Evolutionary conservation across 2,329 filamentous ascomycete genomes (phyloP).

Genomic region (Hypoxylon sp.): DNA sequence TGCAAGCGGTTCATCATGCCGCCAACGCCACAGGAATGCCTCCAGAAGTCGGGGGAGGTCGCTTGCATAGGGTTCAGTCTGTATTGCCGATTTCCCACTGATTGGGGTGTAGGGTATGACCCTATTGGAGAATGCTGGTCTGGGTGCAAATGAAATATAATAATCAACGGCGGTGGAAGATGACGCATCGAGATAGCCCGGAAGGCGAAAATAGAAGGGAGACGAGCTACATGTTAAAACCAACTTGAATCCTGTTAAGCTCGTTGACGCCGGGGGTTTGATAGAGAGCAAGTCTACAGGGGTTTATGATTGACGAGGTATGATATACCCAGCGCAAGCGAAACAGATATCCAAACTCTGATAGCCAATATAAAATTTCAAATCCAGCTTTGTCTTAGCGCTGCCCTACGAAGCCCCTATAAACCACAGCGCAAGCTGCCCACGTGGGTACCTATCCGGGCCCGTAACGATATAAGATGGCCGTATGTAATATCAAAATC

Average conservation of each 20-base stretch:
- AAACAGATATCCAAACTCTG: too few relatives aligned
- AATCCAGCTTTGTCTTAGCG: too few relatives aligned
- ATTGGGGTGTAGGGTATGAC: slow-evolving; percentile 36
- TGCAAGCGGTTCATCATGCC: slow-evolving; percentile 39
- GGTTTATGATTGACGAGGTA: background rate
- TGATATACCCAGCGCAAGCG: too few relatives aligned
- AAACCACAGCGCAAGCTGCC: too few relatives aligned
- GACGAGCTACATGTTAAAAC: background rate
- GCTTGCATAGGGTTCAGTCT: slow-evolving; percentile 29
- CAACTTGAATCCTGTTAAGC: too few relatives aligned
- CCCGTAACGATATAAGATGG: too few relatives aligned
- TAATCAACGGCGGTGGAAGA: background rate
- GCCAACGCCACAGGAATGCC: slow-evolving; percentile 25
- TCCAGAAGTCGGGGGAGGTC: slow-evolving; percentile 30
- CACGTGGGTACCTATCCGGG: too few relatives aligned
- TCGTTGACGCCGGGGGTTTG: background rate
- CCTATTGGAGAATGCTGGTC: slow-evolving; percentile 38
- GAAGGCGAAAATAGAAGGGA: background rate
- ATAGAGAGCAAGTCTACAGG: background rate
- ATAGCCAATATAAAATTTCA: too few relatives aligned
- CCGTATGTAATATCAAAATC: too few relatives aligned
- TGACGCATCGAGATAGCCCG: background rate
- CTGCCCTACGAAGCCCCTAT: too few relatives aligned
- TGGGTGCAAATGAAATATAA: slow-evolving; percentile 22
- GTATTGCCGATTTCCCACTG: slow-evolving; percentile 37